These are phyloP conservation scores for Aegilops sharonensis DNA, from an alignment of 176 grass and related monocot genomes.

Conservation along the genomic window DNA sequence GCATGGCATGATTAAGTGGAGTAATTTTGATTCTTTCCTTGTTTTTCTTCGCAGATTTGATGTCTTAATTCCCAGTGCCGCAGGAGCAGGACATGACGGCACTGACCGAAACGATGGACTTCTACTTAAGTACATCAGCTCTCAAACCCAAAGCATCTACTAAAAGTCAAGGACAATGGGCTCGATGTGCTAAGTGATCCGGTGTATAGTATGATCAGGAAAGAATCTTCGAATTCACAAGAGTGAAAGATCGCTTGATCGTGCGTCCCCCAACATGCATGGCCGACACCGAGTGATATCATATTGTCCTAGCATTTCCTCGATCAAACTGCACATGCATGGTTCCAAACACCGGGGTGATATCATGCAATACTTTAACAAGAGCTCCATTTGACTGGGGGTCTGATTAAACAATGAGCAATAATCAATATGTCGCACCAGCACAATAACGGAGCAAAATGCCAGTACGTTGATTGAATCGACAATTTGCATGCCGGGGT, in stretches of 20 bases:
- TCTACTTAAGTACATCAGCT: not conserved
- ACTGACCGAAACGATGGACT: not conserved
- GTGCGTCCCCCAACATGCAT: not conserved
- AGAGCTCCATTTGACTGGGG: not conserved
- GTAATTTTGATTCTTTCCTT: not conserved
- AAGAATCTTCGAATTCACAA: not conserved
- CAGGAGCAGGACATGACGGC: not conserved
- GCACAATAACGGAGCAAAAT: not conserved
- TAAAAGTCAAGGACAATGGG: no score
- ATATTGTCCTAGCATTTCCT: not conserved
- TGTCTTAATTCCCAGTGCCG: not conserved
- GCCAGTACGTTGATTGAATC: not conserved
- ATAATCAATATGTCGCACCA: not conserved
- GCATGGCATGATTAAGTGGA: not conserved
- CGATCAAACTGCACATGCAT: slow-evolving; percentile 30
- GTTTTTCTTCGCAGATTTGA: not conserved
- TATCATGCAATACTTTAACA: not conserved
- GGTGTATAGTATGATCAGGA: no score
- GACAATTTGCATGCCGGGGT: not conserved
- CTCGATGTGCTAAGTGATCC: no score
- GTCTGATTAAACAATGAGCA: not conserved
- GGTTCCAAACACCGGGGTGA: not conserved
- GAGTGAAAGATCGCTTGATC: not conserved
- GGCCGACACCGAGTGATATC: not conserved
- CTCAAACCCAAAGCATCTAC: not conserved